Conservation (phyloP, 2,329 filamentous ascomycete species). For the Xylariaceae sp. region DNA sequence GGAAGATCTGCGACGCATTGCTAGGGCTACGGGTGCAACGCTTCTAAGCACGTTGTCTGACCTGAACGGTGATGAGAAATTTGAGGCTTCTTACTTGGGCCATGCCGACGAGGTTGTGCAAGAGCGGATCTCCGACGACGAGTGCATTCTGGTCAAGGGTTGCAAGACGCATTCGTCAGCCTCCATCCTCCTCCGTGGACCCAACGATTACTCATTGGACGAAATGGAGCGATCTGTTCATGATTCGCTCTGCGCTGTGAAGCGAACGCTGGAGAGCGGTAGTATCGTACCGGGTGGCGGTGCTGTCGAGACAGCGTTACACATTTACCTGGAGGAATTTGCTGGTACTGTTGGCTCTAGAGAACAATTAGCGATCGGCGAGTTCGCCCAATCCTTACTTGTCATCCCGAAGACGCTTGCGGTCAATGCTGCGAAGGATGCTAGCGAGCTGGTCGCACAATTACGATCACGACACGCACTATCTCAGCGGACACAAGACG, state of each 20-base stretch:
- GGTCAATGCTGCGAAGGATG: conserved; percentile 95
- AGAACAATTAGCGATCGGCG: conserved; percentile 95
- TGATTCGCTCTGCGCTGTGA: conserved; percentile 93
- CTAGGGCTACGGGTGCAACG: conserved; percentile 91
- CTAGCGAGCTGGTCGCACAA: conserved; percentile 91
- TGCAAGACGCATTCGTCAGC: conserved; percentile 92
- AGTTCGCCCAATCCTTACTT: conserved; percentile 92
- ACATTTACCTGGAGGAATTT: conserved; percentile 99
- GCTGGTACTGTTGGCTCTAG: conserved; percentile 94
- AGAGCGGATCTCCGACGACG: conserved; percentile 97
- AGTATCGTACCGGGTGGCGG: conserved; percentile 95
- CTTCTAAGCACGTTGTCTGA: conserved; percentile 91
- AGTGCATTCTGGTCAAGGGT: conserved; percentile 95
- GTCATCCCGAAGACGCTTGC: conserved; percentile 94
- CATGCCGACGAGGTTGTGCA: conserved; percentile 95
- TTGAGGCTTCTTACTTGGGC: conserved; percentile 84
- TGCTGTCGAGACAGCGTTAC: conserved; percentile 95
- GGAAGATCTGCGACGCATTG: conserved; percentile 93
- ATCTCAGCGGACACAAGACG: conserved; percentile 85
- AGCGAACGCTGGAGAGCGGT: conserved; percentile 93
- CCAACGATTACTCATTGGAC: conserved; percentile 94
- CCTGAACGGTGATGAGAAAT: conserved; percentile 94
- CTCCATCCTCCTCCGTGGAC: conserved; percentile 90
- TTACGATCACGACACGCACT: conserved; percentile 90
- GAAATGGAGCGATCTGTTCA: conserved; percentile 99